These are phyloP conservation scores for Wickerhamiella australiensis DNA, from an alignment of 805 yeast genomes.

Conservation along the genomic window DNA sequence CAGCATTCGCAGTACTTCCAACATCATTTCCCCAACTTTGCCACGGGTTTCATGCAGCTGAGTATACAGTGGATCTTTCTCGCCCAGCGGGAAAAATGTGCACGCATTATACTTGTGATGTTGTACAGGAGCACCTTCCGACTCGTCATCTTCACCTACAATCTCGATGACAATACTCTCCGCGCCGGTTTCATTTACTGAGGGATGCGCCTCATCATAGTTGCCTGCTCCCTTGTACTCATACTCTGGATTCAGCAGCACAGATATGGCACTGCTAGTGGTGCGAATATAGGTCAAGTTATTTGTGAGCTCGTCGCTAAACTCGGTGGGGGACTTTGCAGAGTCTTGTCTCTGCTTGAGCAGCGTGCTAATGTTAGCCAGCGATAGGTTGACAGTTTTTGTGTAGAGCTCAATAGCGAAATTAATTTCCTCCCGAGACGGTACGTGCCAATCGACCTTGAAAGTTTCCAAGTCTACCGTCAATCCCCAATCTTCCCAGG, in stretches of 20 bases:
- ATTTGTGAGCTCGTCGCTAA: constrained; percentile 43
- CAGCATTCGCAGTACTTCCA: constrained; percentile 41
- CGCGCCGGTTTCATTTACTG: no score
- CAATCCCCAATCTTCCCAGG: constrained; percentile 36
- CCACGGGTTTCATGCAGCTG: constrained; percentile 51
- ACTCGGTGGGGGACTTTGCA: constrained; percentile 26
- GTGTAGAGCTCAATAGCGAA: constrained; percentile 52
- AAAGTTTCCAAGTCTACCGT: constrained; percentile 25
- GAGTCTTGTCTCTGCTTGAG: constrained; percentile 15
- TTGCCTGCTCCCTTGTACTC: not conserved
- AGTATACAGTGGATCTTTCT: constrained; percentile 35
- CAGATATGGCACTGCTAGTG: constrained; percentile 55
- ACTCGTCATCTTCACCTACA: constrained; percentile 8
- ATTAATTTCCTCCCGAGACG: constrained; percentile 42
- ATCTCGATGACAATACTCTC: no score
- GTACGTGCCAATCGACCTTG: constrained; percentile 64
- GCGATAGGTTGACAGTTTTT: constrained; percentile 30
- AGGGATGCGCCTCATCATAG: not conserved
- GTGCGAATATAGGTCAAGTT: constrained; percentile 47
- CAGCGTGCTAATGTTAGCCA: constrained; percentile 20
- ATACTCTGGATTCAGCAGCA: constrained; percentile 46
- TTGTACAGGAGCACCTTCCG: not conserved
- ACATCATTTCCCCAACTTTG: constrained; percentile 51
- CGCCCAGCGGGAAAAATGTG: constrained; percentile 45
- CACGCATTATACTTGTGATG: constrained; percentile 50